phyloP scores from a whole-genome alignment of 2,329 filamentous ascomycete species.

The Botrytis sinoallii region DNA sequence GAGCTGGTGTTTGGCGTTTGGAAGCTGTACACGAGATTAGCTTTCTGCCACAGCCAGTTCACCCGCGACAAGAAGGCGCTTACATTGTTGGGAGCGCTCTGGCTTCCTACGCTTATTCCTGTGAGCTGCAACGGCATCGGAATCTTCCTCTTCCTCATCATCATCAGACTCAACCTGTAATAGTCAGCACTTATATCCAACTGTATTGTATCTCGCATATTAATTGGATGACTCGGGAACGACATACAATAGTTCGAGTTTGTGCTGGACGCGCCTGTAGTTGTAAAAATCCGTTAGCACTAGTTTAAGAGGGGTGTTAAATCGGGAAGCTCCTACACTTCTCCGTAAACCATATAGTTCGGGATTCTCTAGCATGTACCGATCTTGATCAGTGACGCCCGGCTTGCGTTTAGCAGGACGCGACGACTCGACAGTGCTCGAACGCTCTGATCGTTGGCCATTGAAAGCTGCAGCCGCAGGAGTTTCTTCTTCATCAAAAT shows the following conservation, averaged over 20 bases:
- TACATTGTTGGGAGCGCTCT: conserved; percentile 62
- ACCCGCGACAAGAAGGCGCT: conserved; percentile 33
- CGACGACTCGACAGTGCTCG: conserved; percentile 68
- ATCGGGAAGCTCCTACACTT: conserved; percentile 62
- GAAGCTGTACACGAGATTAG: conserved; percentile 47
- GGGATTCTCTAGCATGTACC: conserved; percentile 82
- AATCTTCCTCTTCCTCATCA: conserved; percentile 58
- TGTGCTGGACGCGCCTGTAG: conserved; percentile 54
- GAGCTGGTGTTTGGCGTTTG: conserved; percentile 55
- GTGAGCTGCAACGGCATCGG: conserved; percentile 63
- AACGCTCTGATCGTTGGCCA: conserved; percentile 49
- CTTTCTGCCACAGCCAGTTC: conserved; percentile 24
- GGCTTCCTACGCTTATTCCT: conserved; percentile 65
- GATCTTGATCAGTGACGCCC: conserved; percentile 65
- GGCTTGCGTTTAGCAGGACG: conserved; percentile 71
- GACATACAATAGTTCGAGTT: conserved; percentile 51
- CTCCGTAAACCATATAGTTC: conserved; percentile 91
- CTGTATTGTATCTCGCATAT: background rate
- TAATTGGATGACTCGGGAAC: conserved; percentile 8
- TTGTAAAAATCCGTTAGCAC: conserved; percentile 26
- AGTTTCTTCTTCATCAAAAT: conserved; percentile 71
- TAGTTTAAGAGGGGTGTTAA: background rate
- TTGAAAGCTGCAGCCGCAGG: conserved; percentile 49
- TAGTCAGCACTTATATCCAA: conserved; percentile 24
- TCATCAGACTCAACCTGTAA: conserved; percentile 55